Base-by-base conservation (phyloP, 2,329 filamentous ascomycete species). In the Clonostachys sp. region DNA sequence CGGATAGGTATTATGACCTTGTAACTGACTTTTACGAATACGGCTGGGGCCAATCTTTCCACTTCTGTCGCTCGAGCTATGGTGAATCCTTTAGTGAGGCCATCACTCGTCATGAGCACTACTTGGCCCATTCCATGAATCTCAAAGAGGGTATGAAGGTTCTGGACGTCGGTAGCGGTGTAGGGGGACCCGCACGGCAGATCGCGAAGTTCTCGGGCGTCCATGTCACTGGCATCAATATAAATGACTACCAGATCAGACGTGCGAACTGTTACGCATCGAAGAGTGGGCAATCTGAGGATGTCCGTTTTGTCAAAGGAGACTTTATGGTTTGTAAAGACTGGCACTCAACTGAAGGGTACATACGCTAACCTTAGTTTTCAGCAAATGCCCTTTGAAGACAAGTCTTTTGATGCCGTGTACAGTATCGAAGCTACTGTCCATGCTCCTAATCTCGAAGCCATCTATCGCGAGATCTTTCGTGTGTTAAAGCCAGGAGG, bases 231-330 rank as follows among this genome's bases (percentile, higher is more conserved):
- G 94, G 94, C 40, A 73, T 97, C 66, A 99, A 97, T 83, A 97
- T 96, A 83, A 97, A 97, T 71, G 90, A 96, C 73, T 99, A 99
- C 77, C 94, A 97, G 74, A 96, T 97, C 55, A 83, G 96, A 65
- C 89, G 94, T 55, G 92, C 91, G 14, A 91, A 84, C 14, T 76
- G 79, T 46, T 96, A 96, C 64, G 90, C 91, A 3, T 71, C 79
- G 52, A 89, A 90, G 70, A 89, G 95, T 71, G 85, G 86, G 44
- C 75, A 97, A 45, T 78, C 85, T 2, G 69, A 89, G 61, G 90
- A 96, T 73, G 74, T 96, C 56, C 78, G 78, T 53, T 97, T 90
- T 60, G 86, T 90, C 63, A 96, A 97, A 80, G 92, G 91, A 46
- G 92, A 97, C 63, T 99, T 99, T 67, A 97, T 97, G 92, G 77